Percentiles rank a stretch among this genome's conserved stretches.
Evolutionary conservation across 106 monocot genomes (phyloP).

Genomic region (Phalaenopsis aphrodite): DNA sequence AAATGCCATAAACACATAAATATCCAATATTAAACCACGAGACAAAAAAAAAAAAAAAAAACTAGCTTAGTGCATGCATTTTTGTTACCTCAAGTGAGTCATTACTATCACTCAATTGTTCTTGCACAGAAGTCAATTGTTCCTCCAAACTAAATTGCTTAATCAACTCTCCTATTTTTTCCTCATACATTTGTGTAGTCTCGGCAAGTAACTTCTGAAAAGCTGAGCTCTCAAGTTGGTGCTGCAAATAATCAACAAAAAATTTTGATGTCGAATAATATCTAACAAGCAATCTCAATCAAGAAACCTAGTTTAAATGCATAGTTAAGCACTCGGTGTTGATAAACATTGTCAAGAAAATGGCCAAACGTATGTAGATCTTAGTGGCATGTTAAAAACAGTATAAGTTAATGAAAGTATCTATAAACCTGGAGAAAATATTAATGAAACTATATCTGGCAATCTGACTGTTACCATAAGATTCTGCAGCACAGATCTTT

Average conservation of each 20-base stretch:
- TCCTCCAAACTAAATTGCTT: slow-evolving; percentile 42
- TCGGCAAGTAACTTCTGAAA: slow-evolving; percentile 51
- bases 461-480: neutral
- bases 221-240: slow-evolving; percentile 40
- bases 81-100: slow-evolving; percentile 37
- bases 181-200: slow-evolving; percentile 54
- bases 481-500: neutral
- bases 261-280: neutral
- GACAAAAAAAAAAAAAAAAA: neutral
- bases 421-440: neutral
- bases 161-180: slow-evolving; percentile 39
- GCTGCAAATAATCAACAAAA: slow-evolving; percentile 34
- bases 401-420: neutral
- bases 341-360: neutral
- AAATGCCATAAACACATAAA: neutral
- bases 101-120: slow-evolving; percentile 23
- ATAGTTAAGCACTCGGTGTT: neutral
- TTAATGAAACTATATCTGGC: neutral
- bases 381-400: neutral
- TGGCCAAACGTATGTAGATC: neutral
- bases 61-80: neutral
- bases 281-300: neutral
- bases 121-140: slow-evolving; percentile 14
- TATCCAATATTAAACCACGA: neutral
- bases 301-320: neutral